Evolutionary conservation across 768 basidiomycete species (phyloP).

Genomic region (Lentinula aciculospora): DNA sequence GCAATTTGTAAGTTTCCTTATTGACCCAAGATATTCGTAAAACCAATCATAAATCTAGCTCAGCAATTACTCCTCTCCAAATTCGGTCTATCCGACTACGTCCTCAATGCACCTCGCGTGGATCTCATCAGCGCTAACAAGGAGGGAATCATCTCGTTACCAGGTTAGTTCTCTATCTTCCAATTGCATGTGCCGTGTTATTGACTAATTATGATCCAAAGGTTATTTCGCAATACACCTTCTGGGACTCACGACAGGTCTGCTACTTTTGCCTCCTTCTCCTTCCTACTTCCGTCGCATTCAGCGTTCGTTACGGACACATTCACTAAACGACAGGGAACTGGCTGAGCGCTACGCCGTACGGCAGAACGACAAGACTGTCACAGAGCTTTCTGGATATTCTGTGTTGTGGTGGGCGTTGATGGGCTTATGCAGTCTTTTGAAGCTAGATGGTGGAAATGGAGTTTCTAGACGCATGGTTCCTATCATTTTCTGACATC

Average conservation of each 20-base stretch:
- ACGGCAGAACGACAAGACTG: slow-evolving; percentile 68
- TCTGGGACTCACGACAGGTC: slow-evolving; percentile 78
- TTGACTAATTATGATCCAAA: slow-evolving; percentile 17
- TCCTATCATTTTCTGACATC: not conserved
- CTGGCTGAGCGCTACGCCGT: slow-evolving; percentile 21
- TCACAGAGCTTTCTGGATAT: slow-evolving; percentile 73
- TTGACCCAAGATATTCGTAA: not conserved
- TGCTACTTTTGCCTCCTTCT: slow-evolving; percentile 71
- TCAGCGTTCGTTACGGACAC: slow-evolving; percentile 27
- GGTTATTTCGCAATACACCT: slow-evolving; percentile 92
- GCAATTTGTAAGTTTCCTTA: slow-evolving; percentile 42
- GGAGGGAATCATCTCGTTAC: slow-evolving; percentile 81
- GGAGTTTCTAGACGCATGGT: slow-evolving; percentile 46
- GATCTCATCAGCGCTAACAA: slow-evolving; percentile 78
- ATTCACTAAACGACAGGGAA: slow-evolving; percentile 10
- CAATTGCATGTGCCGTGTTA: not conserved
- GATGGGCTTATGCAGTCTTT: slow-evolving; percentile 3
- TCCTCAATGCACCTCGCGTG: slow-evolving; percentile 58
- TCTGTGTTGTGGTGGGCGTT: slow-evolving; percentile 72
- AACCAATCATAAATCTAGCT: slow-evolving; percentile 38
- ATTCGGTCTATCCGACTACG: slow-evolving; percentile 53
- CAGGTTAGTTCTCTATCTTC: slow-evolving; percentile 40
- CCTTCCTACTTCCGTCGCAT: slow-evolving; percentile 66
- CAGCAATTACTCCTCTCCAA: slow-evolving; percentile 65
- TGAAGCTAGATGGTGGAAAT: slow-evolving; percentile 17